Evolutionary conservation across 208 protist genomes (phyloP).

Genomic region (Histomonas meleagridis): DNA sequence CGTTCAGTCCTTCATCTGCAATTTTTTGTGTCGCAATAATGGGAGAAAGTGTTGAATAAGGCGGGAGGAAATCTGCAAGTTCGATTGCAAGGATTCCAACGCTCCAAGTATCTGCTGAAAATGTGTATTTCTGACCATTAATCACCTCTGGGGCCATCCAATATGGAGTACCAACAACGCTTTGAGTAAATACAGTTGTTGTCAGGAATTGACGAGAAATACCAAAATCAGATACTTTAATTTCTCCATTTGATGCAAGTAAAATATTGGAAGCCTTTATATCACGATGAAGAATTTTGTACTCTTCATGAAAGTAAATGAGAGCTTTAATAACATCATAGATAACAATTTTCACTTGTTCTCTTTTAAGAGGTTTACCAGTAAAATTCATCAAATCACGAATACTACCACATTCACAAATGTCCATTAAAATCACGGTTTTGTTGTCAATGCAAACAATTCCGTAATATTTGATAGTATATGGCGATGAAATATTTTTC

Average conservation of each 20-base stretch:
- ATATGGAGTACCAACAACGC: slow-evolving; percentile 40
- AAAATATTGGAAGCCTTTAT: slow-evolving; percentile 61
- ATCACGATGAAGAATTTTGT: slow-evolving; percentile 68
- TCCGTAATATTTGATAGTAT: slow-evolving; percentile 17
- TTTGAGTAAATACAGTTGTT: not conserved
- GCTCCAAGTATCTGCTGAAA: slow-evolving; percentile 45
- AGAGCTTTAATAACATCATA: not conserved
- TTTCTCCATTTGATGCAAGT: slow-evolving; percentile 10
- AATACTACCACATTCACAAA: not conserved
- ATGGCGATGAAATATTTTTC: not conserved
- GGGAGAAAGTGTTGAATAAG: no score
- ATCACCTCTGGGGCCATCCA: slow-evolving; percentile 52
- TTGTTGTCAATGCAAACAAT: not conserved
- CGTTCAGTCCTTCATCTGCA: no score
- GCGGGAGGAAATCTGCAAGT: slow-evolving; percentile 38
- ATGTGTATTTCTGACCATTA: slow-evolving; percentile 6
- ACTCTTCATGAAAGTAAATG: not conserved
- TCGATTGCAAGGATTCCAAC: slow-evolving; percentile 47
- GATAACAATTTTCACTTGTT: not conserved
- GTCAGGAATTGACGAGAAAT: slow-evolving; percentile 25
- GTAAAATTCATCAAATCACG: not conserved
- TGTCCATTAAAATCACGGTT: not conserved
- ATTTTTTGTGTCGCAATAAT: no score
- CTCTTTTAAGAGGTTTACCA: not conserved
- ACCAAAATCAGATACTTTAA: slow-evolving; percentile 51